Conservation (phyloP, 441 rosid genomes). For the Syzygium malaccense region DNA sequence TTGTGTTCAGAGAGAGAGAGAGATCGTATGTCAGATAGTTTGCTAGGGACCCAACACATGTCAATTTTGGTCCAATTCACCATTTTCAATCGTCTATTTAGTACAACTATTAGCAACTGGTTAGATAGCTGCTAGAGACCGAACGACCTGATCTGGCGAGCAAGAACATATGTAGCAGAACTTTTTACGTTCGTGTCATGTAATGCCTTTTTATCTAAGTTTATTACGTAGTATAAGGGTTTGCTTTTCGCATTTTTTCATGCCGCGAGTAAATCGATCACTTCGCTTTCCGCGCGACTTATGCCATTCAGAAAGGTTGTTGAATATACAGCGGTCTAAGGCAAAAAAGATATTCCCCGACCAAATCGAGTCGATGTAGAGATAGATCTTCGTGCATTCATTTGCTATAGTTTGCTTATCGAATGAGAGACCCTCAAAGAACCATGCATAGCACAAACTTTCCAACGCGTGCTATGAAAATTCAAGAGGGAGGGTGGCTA, state of each 20-base stretch:
- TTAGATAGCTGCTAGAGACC: background rate
- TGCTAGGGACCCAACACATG: too few species aligned
- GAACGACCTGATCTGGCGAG: too few species aligned
- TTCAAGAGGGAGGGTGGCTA: background rate
- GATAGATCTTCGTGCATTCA: accelerated
- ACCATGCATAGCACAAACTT: background rate
- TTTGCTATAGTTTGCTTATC: background rate
- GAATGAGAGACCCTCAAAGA: background rate
- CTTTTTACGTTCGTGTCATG: too few species aligned
- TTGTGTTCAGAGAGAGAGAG: background rate
- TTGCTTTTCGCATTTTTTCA: too few species aligned
- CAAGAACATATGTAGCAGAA: too few species aligned
- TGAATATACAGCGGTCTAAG: accelerated
- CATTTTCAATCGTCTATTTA: background rate
- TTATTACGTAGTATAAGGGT: too few species aligned
- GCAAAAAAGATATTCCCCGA: background rate
- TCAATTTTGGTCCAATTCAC: background rate
- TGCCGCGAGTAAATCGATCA: too few species aligned
- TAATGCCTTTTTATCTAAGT: too few species aligned
- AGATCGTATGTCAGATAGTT: background rate
- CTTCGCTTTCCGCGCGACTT: accelerated
- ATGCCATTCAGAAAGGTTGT: background rate
- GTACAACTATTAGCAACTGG: background rate
- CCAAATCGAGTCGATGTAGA: background rate
- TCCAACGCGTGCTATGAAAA: background rate